Percentiles rank a stretch among this genome's conserved stretches.
These are phyloP conservation scores for Magnolia officinalis DNA, from an alignment of 164 flowering plant genomes.

Conservation along the genomic window DNA sequence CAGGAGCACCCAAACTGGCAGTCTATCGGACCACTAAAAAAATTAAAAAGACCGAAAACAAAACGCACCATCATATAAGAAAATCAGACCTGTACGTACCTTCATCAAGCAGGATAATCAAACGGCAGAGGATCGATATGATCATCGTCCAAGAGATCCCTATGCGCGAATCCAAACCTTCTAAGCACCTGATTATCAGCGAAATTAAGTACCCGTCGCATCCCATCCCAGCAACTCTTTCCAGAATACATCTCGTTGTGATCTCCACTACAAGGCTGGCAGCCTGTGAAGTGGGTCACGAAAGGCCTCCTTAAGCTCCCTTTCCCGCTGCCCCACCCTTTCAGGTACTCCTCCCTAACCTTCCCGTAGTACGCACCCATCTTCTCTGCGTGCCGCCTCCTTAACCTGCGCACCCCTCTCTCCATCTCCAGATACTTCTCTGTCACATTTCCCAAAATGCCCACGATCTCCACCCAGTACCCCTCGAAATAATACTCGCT, in stretches of 20 bases:
- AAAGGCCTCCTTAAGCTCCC: constrained; percentile 70
- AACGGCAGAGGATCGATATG: constrained; percentile 48
- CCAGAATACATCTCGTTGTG: constrained; percentile 67
- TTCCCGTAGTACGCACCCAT: constrained; percentile 47
- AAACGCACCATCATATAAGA: too few relatives aligned
- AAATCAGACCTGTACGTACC: too few relatives aligned
- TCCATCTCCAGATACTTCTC: constrained; percentile 47
- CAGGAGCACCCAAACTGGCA: too few relatives aligned
- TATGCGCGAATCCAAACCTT: constrained; percentile 57
- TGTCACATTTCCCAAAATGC: constrained; percentile 37
- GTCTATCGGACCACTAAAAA: too few relatives aligned
- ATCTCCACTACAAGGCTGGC: constrained; percentile 90
- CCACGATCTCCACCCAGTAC: constrained; percentile 74
- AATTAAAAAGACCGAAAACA: too few relatives aligned
- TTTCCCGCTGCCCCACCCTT: constrained; percentile 38
- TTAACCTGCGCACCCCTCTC: constrained; percentile 26
- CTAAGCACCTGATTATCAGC: constrained; percentile 94
- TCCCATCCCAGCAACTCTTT: constrained; percentile 64
- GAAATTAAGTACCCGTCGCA: constrained; percentile 65
- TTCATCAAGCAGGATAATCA: constrained; percentile 28
- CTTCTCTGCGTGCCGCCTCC: constrained; percentile 79
- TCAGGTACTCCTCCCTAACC: constrained; percentile 45
- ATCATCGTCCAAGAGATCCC: constrained; percentile 37
- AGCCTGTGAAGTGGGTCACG: constrained; percentile 92
- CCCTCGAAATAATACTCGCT: constrained; percentile 71